Conservation (phyloP, 129 eudicot species). For the Flaveria linearis region DNA sequence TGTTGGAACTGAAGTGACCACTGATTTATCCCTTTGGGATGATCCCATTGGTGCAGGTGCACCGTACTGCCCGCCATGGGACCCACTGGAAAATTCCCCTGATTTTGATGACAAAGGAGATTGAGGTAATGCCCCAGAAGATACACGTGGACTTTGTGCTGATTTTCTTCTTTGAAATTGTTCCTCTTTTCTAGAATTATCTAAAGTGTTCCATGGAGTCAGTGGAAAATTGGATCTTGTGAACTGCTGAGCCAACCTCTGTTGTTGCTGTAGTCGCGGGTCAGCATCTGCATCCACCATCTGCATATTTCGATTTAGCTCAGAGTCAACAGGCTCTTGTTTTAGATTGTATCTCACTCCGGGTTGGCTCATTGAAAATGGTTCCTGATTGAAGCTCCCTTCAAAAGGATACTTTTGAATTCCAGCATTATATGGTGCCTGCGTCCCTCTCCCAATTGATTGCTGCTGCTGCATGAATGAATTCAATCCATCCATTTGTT, state of each 20-base stretch:
- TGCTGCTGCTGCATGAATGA: constrained; percentile 62
- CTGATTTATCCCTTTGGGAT: constrained; percentile 79
- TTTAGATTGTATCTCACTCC: constrained; percentile 63
- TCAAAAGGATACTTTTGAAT: constrained; percentile 76
- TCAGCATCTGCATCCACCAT: constrained; percentile 55
- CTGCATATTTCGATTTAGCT: constrained; percentile 48
- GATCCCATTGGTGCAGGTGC: constrained; percentile 53
- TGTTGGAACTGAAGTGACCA: constrained; percentile 61
- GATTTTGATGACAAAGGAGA: constrained; percentile 91
- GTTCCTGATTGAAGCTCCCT: constrained; percentile 64
- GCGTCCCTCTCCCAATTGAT: constrained; percentile 61
- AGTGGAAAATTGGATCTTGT: constrained; percentile 63
- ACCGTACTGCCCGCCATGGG: constrained; percentile 76
- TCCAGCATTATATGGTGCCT: constrained; percentile 49
- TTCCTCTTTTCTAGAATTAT: constrained; percentile 77
- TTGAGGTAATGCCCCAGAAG: constrained; percentile 86
- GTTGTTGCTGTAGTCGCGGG: constrained; percentile 51
- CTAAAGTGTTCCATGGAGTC: constrained; percentile 71
- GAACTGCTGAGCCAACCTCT: constrained; percentile 56
- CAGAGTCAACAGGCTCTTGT: constrained; percentile 69
- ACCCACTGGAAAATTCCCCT: constrained; percentile 90
- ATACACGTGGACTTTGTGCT: constrained; percentile 86
- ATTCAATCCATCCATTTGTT: constrained; percentile 61
- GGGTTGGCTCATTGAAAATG: constrained; percentile 53
- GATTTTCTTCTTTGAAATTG: constrained; percentile 65